Evolutionary conservation across 2,329 filamentous ascomycete species (phyloP).

Genomic region (Colletotrichum cuscutae): DNA sequence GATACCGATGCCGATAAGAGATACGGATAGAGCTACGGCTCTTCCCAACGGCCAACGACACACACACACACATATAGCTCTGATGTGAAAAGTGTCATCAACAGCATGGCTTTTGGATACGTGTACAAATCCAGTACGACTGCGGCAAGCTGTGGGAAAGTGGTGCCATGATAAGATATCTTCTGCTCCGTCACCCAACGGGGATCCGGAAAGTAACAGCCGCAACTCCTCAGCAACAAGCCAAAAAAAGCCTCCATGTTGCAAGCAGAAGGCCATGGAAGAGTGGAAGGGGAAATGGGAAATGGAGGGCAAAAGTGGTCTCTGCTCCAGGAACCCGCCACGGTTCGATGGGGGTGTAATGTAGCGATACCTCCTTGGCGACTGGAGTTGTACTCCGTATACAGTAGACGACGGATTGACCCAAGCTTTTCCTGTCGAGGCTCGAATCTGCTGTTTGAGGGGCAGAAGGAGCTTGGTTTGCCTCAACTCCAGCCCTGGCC

Average conservation of each 20-base stretch:
- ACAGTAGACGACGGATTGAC: background rate
- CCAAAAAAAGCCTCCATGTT: background rate
- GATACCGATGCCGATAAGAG: conserved; percentile 5
- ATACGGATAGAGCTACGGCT: background rate
- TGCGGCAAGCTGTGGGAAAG: conserved; percentile 17
- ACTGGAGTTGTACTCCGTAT: background rate
- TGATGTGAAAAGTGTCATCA: background rate
- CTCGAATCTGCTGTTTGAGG: background rate
- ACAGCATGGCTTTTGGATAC: conserved; percentile 3
- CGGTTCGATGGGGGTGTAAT: conserved; percentile 1
- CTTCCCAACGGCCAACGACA: background rate
- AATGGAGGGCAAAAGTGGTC: conserved; percentile 25
- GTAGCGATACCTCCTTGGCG: conserved; percentile 20
- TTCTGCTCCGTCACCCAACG: conserved; percentile 15
- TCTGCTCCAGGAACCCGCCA: conserved; percentile 29
- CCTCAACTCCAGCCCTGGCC: conserved; percentile 12
- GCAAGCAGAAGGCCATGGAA: background rate
- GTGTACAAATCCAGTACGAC: conserved; percentile 12
- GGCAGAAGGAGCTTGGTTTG: background rate
- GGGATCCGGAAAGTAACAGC: conserved; percentile 24
- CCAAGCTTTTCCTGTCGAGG: conserved; percentile 22
- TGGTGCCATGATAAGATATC: conserved; percentile 27
- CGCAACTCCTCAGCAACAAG: conserved; percentile 7
- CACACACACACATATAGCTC: background rate
- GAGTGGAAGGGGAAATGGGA: conserved; percentile 4